Evolutionary conservation across 176 grass and related monocot genomes (phyloP).

Genomic region (Puccinellia tenuiflora): DNA sequence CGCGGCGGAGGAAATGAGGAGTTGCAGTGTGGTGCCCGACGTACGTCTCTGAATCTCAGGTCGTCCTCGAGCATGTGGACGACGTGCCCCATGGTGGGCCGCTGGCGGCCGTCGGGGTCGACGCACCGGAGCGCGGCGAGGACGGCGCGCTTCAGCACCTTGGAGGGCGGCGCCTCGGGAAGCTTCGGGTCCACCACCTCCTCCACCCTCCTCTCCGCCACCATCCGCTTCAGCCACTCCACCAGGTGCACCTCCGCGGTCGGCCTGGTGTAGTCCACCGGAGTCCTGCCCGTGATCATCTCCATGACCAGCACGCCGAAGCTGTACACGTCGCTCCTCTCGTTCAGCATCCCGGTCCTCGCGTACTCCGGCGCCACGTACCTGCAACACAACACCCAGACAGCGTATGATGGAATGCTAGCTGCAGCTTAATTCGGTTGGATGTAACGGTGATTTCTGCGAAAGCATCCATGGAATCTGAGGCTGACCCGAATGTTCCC

Average conservation of each 20-base stretch:
- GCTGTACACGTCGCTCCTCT: conserved; percentile 91
- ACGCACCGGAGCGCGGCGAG: conserved; percentile 84
- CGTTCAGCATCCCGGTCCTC: conserved; percentile 82
- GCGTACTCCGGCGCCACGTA: conserved; percentile 94
- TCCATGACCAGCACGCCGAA: conserved; percentile 95
- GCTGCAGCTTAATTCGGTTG: neutral
- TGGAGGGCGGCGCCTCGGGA: conserved; percentile 52
- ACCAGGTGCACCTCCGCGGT: conserved; percentile 72
- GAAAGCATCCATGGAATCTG: neutral
- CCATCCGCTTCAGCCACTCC: conserved; percentile 88
- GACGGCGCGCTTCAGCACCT: conserved; percentile 63
- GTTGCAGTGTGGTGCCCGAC: neutral
- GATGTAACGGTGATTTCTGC: neutral
- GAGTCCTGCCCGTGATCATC: conserved; percentile 70
- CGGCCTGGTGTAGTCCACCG: conserved; percentile 88
- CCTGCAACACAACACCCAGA: conserved; percentile 21
- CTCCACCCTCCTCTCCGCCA: conserved; percentile 66
- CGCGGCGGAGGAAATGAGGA: neutral
- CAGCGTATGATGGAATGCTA: neutral
- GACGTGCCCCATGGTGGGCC: conserved; percentile 82
- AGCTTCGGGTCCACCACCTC: conserved; percentile 78
- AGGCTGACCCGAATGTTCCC: conserved; percentile 86
- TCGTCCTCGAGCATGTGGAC: conserved; percentile 90
- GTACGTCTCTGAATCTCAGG: conserved; percentile 50
- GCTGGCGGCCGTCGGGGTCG: conserved; percentile 57